Evolutionary conservation across 2,329 filamentous ascomycete species (phyloP).

Genomic region (Pezicula carpinea): DNA sequence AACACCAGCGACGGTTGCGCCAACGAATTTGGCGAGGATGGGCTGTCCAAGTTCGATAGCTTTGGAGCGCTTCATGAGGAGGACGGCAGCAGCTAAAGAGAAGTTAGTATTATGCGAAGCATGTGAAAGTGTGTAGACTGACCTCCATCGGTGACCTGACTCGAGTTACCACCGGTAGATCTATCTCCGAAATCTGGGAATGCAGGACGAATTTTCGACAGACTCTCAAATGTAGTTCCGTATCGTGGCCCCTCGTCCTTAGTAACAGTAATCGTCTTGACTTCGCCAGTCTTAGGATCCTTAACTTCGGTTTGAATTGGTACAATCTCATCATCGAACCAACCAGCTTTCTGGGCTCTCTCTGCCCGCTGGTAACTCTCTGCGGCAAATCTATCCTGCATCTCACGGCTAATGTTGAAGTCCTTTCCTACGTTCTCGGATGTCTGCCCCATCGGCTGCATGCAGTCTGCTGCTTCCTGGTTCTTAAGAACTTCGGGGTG

Average conservation of each 20-base stretch:
- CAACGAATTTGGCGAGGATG: slow-evolving; percentile 91
- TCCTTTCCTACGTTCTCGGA: slow-evolving; percentile 92
- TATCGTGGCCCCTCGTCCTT: slow-evolving; percentile 87
- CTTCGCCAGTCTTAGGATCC: slow-evolving; percentile 75
- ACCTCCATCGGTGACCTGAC: slow-evolving; percentile 90
- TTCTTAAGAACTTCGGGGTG: slow-evolving; percentile 69
- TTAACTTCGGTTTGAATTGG: slow-evolving; percentile 80
- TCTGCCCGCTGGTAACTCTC: slow-evolving; percentile 88
- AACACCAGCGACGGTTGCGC: slow-evolving; percentile 84
- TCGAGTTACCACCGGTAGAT: slow-evolving; percentile 90
- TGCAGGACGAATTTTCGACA: slow-evolving; percentile 82
- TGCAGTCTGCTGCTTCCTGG: slow-evolving; percentile 79
- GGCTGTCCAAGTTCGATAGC: slow-evolving; percentile 84
- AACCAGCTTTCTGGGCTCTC: slow-evolving; percentile 82
- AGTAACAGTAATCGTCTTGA: slow-evolving; percentile 72
- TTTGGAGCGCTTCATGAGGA: slow-evolving; percentile 92
- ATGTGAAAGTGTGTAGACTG: slow-evolving; percentile 23
- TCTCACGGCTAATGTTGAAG: slow-evolving; percentile 76
- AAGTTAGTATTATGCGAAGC: slow-evolving; percentile 19
- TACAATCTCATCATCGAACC: slow-evolving; percentile 90
- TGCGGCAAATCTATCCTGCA: slow-evolving; percentile 80
- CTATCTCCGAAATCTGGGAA: slow-evolving; percentile 85
- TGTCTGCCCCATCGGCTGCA: slow-evolving; percentile 97
- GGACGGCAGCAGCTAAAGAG: slow-evolving; percentile 66
- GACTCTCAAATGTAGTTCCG: slow-evolving; percentile 78